Percentiles rank a stretch among this genome's conserved stretches.
These are phyloP conservation scores for Thelonectria rubi DNA, from an alignment of 2,329 filamentous ascomycete genomes.

Conservation along the genomic window DNA sequence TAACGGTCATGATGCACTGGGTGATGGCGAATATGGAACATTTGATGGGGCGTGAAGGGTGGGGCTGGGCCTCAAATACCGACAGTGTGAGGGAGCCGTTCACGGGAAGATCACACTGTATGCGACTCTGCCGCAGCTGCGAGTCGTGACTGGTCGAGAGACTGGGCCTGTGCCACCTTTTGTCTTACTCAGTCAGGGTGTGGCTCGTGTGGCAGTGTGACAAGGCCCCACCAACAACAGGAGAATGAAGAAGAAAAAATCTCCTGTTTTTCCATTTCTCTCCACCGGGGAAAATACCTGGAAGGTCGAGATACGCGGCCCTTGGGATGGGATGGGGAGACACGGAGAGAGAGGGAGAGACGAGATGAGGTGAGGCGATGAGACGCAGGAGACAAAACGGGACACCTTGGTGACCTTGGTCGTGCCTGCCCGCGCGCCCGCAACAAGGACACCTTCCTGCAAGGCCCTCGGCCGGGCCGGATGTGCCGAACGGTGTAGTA, in stretches of 20 bases:
- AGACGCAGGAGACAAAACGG: neutral
- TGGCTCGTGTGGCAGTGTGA: conserved; percentile 19
- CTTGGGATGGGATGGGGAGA: conserved; percentile 10
- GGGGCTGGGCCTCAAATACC: conserved; percentile 16
- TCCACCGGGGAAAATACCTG: neutral
- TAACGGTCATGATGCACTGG: conserved; percentile 13
- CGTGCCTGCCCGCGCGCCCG: neutral
- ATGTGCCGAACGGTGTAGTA: conserved; percentile 26
- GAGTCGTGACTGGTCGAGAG: conserved; percentile 6
- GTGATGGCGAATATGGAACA: conserved; percentile 27
- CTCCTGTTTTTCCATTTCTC: neutral
- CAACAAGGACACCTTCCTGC: conserved; percentile 10
- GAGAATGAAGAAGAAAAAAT: conserved; percentile 1
- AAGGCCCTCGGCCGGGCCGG: conserved; percentile 16
- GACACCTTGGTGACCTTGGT: conserved; percentile 5
- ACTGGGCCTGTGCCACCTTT: conserved; percentile 11
- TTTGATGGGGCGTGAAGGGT: conserved; percentile 25
- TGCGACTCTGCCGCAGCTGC: neutral
- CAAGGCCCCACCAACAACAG: neutral
- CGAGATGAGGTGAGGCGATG: too few species aligned
- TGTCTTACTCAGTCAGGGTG: conserved; percentile 5
- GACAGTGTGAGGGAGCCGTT: neutral
- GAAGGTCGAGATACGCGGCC: neutral
- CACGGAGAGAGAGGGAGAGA: neutral
- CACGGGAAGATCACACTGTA: neutral